Evolutionary conservation across 257 asterid species (phyloP).

Genomic region (Mentha longifolia): DNA sequence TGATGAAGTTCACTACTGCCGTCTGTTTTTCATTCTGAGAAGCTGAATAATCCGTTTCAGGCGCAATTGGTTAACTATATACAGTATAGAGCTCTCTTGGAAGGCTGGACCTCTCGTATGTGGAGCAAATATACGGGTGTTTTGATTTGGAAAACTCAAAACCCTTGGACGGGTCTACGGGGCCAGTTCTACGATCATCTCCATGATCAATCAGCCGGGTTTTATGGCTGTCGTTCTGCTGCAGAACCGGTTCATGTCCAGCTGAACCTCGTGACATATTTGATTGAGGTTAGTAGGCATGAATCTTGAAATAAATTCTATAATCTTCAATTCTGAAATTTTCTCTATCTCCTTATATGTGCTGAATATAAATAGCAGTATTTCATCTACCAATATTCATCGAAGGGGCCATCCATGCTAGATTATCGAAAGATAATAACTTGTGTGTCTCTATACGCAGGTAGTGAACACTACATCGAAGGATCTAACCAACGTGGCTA

Average conservation of each 20-base stretch:
- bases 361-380: too few species aligned
- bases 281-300: slow-evolving; percentile 67
- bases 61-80: slow-evolving; percentile 90
- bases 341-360: too few species aligned
- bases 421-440: background rate
- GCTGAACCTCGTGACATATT: slow-evolving; percentile 73
- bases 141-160: slow-evolving; percentile 97
- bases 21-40: background rate
- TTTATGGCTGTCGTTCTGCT: slow-evolving; percentile 92
- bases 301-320: background rate
- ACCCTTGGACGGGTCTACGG: slow-evolving; percentile 98
- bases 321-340: too few species aligned
- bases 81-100: slow-evolving; percentile 96
- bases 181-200: slow-evolving; percentile 99
- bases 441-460: slow-evolving; percentile 34
- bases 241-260: slow-evolving; percentile 97
- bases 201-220: slow-evolving; percentile 96
- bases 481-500: slow-evolving; percentile 64
- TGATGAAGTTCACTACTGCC: background rate
- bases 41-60: slow-evolving; percentile 48
- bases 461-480: slow-evolving; percentile 71
- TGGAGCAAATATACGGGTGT: slow-evolving; percentile 98
- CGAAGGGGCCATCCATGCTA: too few species aligned
- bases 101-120: slow-evolving; percentile 98
- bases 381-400: too few species aligned